A percentile compares a stretch with the other conserved stretches of the same genome.
These are phyloP conservation scores for Eutrema yunnanense DNA, from an alignment of 345 rosid genomes.

Conservation along the genomic window DNA sequence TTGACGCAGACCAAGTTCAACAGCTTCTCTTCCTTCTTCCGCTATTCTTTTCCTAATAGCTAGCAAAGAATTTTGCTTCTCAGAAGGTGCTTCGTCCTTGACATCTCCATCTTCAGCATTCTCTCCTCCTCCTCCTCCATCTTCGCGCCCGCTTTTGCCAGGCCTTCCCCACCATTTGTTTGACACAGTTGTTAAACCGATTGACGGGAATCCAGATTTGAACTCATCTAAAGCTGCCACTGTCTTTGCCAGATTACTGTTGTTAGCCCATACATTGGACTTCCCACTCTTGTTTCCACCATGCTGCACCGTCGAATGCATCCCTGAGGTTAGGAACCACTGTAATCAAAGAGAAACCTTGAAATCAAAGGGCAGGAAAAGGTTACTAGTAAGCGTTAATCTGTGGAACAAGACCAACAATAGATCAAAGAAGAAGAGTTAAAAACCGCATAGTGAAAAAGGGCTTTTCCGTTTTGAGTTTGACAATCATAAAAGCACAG, in stretches of 20 bases:
- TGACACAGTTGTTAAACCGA: constrained; percentile 43
- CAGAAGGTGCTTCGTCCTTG: constrained; percentile 12
- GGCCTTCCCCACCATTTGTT: constrained; percentile 72
- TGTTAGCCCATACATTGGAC: constrained; percentile 10
- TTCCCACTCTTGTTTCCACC: constrained; percentile 23
- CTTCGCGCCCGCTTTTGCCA: constrained; percentile 14
- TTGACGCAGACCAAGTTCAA: constrained; percentile 37
- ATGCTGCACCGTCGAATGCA: constrained; percentile 11
- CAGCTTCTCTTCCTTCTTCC: constrained; percentile 47
- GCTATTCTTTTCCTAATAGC: constrained; percentile 41
- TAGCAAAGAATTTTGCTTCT: constrained; percentile 33
- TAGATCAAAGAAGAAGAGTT: neutral
- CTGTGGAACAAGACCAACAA: neutral
- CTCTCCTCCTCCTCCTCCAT: constrained; percentile 1
- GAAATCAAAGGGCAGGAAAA: neutral
- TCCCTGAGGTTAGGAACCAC: constrained; percentile 2
- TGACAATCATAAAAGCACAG: neutral
- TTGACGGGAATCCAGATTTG: constrained; percentile 63
- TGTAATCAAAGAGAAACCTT: constrained; percentile 1
- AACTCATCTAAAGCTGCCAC: constrained; percentile 50
- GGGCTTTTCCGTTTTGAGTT: neutral
- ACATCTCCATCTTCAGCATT: constrained; percentile 24
- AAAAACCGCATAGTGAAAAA: neutral
- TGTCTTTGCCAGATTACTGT: constrained; percentile 34
- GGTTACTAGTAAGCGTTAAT: neutral